A percentile compares a stretch with the other conserved stretches of the same genome.
phyloP scores from a whole-genome alignment of 192 early-diverging fungal genomes.

The Neocallimastix lanati region DNA sequence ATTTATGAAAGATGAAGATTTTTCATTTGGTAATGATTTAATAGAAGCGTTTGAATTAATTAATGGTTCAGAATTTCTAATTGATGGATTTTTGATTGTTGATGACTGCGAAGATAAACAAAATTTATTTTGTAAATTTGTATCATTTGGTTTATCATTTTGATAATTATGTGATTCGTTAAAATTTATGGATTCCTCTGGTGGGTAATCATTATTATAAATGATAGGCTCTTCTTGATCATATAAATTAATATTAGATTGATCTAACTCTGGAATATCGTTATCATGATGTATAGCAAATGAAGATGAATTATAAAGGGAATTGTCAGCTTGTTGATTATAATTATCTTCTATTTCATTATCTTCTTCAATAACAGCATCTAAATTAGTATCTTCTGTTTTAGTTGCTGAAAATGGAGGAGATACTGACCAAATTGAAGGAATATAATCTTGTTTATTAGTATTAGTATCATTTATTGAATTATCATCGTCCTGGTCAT shows the following conservation, averaged over 20 bases:
- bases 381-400: not conserved
- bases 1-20: not conserved
- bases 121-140: not conserved
- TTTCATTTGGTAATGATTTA: not conserved
- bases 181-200: not conserved
- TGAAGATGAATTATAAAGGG: too few species aligned
- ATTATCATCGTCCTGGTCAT: not conserved
- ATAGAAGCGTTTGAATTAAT: not conserved
- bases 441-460: not conserved
- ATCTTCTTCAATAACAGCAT: not conserved
- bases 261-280: not conserved
- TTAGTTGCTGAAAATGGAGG: not conserved
- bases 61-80: not conserved
- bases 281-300: not conserved
- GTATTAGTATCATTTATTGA: not conserved
- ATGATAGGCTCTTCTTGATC: not conserved
- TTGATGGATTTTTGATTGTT: not conserved
- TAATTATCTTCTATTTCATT: not conserved
- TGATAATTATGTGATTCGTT: not conserved
- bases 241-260: not conserved
- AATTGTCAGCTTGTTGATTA: too few species aligned
- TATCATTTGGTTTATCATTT: not conserved
- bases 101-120: not conserved
- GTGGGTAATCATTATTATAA: not conserved
- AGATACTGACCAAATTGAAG: not conserved